These are phyloP conservation scores for Amanita pseudoporphyria DNA, from an alignment of 768 basidiomycete genomes.

Conservation along the genomic window DNA sequence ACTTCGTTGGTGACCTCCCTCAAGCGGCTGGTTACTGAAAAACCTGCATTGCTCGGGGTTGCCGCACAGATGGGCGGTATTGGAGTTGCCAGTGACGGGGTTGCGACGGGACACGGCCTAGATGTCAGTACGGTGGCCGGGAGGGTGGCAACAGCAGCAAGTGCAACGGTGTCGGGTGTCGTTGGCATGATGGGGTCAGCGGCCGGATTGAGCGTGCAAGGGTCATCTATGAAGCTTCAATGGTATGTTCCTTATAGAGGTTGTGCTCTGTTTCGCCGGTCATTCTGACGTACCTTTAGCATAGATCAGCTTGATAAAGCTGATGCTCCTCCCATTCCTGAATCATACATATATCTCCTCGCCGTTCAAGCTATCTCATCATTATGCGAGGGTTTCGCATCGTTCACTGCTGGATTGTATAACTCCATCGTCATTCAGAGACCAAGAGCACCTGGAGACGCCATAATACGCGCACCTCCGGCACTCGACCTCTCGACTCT, in stretches of 20 bases:
- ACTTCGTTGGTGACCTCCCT: slow-evolving; percentile 71
- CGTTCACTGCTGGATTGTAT: slow-evolving; percentile 69
- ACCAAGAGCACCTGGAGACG: slow-evolving; percentile 51
- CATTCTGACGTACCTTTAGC: slow-evolving; percentile 28
- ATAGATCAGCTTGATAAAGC: slow-evolving; percentile 99
- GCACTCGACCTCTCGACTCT: slow-evolving; percentile 55
- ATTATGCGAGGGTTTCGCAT: slow-evolving; percentile 77
- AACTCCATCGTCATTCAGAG: slow-evolving; percentile 58
- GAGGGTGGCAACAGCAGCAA: slow-evolving; percentile 76
- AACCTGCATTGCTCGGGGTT: slow-evolving; percentile 75
- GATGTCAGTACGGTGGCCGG: slow-evolving; percentile 67
- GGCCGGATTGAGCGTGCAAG: slow-evolving; percentile 60
- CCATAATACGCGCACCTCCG: slow-evolving; percentile 60
- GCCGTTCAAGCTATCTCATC: slow-evolving; percentile 82
- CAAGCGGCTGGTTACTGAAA: slow-evolving; percentile 83
- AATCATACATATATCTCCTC: slow-evolving; percentile 88
- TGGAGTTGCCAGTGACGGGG: slow-evolving; percentile 39
- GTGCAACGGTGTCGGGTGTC: slow-evolving; percentile 74
- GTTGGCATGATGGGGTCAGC: slow-evolving; percentile 77
- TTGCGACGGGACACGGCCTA: slow-evolving; percentile 40
- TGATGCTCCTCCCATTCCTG: slow-evolving; percentile 88
- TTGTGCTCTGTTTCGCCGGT: neutral
- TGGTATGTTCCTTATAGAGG: slow-evolving; percentile 45
- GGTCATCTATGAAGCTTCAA: slow-evolving; percentile 80
- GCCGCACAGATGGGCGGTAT: slow-evolving; percentile 75